Conservation (phyloP, 106 monocot genomes). For the Dioscorea dumetorum region DNA sequence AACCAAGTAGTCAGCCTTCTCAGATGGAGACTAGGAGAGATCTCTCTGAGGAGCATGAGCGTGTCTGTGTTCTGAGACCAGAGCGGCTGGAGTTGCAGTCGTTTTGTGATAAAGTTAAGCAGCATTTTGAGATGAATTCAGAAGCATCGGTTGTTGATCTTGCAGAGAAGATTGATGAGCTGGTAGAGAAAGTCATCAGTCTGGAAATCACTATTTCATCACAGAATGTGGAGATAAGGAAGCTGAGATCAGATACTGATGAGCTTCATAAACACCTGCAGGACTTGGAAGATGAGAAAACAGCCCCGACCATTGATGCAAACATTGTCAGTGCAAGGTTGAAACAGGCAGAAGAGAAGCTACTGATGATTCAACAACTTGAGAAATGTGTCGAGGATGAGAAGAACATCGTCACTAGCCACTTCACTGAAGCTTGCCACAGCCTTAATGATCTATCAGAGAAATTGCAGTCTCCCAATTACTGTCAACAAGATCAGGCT, state of each 20-base stretch:
- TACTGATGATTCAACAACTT: constrained; percentile 14
- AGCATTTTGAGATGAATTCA: constrained; percentile 17
- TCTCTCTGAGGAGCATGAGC: not conserved
- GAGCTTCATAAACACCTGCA: constrained; percentile 17
- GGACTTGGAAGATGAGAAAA: constrained; percentile 25
- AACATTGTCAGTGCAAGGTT: constrained; percentile 2
- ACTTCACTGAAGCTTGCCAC: constrained; percentile 13
- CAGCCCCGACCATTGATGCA: not conserved
- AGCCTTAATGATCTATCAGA: constrained; percentile 9
- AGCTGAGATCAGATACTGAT: constrained; percentile 6
- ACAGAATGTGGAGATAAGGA: constrained; percentile 18
- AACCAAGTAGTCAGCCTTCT: not conserved
- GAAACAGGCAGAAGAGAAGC: constrained; percentile 19
- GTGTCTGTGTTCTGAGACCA: constrained; percentile 3
- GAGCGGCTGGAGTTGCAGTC: constrained; percentile 17
- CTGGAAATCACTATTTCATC: constrained; percentile 31
- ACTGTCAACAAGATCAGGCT: not conserved
- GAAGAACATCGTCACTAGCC: constrained; percentile 3
- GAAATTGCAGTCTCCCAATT: constrained; percentile 8
- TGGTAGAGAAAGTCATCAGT: constrained; percentile 18
- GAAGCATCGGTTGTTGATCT: constrained; percentile 17
- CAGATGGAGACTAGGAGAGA: not conserved
- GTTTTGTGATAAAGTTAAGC: constrained; percentile 21
- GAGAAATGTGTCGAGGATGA: constrained; percentile 14
- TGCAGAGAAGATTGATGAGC: constrained; percentile 33